Base-by-base conservation (phyloP, 768 basidiomycete species). In the Gloeopeniophorella convolvens region DNA sequence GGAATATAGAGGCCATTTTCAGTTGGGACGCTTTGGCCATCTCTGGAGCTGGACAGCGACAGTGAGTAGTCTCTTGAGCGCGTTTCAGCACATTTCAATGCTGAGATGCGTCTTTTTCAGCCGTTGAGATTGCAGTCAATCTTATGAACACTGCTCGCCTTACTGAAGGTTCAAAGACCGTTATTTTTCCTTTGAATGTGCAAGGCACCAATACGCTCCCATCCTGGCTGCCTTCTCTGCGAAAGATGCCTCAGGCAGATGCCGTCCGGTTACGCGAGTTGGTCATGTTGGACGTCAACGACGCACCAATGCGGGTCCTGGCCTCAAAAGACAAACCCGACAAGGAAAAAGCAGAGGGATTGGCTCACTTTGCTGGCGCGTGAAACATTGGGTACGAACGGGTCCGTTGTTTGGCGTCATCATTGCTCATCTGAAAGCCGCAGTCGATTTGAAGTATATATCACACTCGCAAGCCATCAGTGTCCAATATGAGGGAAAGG, bases 21-120 rank as follows among this genome's bases (percentile, higher is more conserved):
- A 11, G 70, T 89, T 45, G 89, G 88, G 5, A 68, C 81, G 39
- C 74, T 77, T 58, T 90, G 88, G 88, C 86, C 87, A n/a, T 84
- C 82, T 32, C 59, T 74, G 37, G 83, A 85, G 7, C 46, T 82
- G 47, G 62, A 78, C 23, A 72, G 72, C 44, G 76, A 80, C 53
- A 69, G 88, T 85, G 64, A 60, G 80, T 72, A 52, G 47, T 47
- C 32, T 42, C 9, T 28, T 16, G 18, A 27, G 32, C 9, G 16
- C 34, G 47, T 31, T 28, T 45, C 34, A 10, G 23, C 24, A 28
- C 2, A 18, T 27, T 21, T 49, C 34, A n/a, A 15, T 21, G 26
- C 21, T 43, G 13, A 23, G 36, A 44, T 43, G 37, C 48, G 20
- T 5, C 40, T 27, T 18, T 28, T 48, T 39, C 55, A 89, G 87